phyloP scores from a whole-genome alignment of 2,329 filamentous ascomycete genomes.

The Fusarium liriodendri region DNA sequence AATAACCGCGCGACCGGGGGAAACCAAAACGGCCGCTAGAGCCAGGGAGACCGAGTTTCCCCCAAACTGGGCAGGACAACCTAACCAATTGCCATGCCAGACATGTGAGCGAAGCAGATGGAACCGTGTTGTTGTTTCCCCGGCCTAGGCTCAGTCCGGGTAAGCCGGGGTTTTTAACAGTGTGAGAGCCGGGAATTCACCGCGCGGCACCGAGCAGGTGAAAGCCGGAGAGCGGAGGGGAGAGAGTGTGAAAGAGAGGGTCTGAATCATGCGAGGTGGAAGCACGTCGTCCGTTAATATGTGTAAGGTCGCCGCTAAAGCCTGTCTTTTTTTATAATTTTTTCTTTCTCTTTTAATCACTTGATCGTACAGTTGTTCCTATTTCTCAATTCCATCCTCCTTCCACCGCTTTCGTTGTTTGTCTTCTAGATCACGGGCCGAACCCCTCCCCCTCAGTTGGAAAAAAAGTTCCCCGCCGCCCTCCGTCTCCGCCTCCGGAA shows the following conservation, averaged over 20 bases:
- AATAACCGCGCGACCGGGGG: conserved; percentile 19
- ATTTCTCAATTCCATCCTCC: background rate
- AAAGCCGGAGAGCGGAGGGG: conserved; percentile 32
- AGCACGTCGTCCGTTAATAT: background rate
- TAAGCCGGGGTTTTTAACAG: conserved; percentile 29
- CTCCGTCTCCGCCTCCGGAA: conserved; percentile 37
- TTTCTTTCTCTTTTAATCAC: background rate
- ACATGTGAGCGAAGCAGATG: conserved; percentile 39
- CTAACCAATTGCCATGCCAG: conserved; percentile 3
- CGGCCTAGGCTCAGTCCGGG: conserved; percentile 24
- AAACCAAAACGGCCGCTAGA: conserved; percentile 5
- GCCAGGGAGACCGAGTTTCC: conserved; percentile 1
- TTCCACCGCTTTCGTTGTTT: background rate
- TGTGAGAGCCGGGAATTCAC: conserved; percentile 39
- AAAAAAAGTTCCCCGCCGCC: conserved; percentile 28
- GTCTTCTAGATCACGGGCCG: conserved; percentile 16
- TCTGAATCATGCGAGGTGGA: conserved; percentile 38
- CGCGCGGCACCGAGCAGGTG: conserved; percentile 39
- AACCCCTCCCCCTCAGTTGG: conserved; percentile 1
- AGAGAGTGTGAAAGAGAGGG: conserved; percentile 11
- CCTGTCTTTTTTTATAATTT: background rate
- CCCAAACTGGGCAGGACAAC: conserved; percentile 26
- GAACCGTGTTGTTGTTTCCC: background rate
- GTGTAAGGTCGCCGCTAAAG: background rate
- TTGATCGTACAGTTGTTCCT: background rate